A percentile compares a stretch with the other conserved stretches of the same genome.
Conservation (phyloP, 2,329 filamentous ascomycete species). For the Penicillium sp. region DNA sequence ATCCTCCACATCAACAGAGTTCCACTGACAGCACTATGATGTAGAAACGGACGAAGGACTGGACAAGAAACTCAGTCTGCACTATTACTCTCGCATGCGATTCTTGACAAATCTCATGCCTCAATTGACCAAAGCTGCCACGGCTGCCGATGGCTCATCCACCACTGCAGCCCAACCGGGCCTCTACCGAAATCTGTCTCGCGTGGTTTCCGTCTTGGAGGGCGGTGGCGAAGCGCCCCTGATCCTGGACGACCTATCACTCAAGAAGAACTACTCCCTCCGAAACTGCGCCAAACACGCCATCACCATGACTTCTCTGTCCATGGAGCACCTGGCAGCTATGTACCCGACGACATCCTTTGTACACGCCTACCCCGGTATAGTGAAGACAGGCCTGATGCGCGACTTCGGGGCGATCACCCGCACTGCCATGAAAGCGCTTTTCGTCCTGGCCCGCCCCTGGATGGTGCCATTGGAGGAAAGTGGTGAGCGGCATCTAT, state of each 20-base stretch:
- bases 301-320: slow-evolving; percentile 24
- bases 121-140: not conserved
- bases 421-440: slow-evolving; percentile 9
- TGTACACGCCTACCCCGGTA: slow-evolving; percentile 54
- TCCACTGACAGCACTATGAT: not conserved
- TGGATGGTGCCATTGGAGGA: slow-evolving; percentile 20
- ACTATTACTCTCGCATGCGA: slow-evolving; percentile 53
- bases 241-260: slow-evolving; percentile 20
- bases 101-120: slow-evolving; percentile 50
- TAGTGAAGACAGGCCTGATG: slow-evolving; percentile 38
- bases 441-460: slow-evolving; percentile 13
- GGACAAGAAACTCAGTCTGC: slow-evolving; percentile 52
- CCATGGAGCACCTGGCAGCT: slow-evolving; percentile 47
- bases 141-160: not conserved
- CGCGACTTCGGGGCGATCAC: slow-evolving; percentile 16
- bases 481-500: slow-evolving; percentile 25
- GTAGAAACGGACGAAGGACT: slow-evolving; percentile 52
- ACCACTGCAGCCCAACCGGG: not conserved
- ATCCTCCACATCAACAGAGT: not conserved
- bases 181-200: slow-evolving; percentile 12
- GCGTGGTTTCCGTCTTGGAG: slow-evolving; percentile 23
- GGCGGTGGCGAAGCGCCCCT: slow-evolving; percentile 19
- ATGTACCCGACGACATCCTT: slow-evolving; percentile 54
- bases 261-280: slow-evolving; percentile 19
- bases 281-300: slow-evolving; percentile 21